phyloP scores from a whole-genome alignment of 1,139 yeast species.

The Hyphopichia buzzinii region DNA sequence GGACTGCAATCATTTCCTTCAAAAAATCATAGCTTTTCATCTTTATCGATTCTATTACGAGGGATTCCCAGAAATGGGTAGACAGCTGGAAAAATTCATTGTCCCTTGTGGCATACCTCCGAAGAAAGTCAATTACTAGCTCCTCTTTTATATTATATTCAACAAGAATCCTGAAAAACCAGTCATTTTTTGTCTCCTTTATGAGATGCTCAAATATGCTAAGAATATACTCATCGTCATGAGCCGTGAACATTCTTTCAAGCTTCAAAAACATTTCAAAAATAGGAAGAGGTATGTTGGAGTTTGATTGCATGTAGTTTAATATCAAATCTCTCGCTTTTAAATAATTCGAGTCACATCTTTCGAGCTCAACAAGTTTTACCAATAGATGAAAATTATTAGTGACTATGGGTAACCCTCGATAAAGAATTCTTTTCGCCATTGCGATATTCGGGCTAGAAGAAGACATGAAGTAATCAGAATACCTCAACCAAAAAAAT shows the following conservation, averaged over 20 bases:
- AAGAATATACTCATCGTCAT: slow-evolving; percentile 23
- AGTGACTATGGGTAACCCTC: slow-evolving; percentile 25
- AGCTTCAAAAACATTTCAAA: slow-evolving; percentile 38
- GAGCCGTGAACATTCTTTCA: slow-evolving; percentile 28
- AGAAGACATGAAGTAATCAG: slow-evolving; percentile 41
- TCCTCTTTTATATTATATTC: slow-evolving; percentile 14
- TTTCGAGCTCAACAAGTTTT: slow-evolving; percentile 40
- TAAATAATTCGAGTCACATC: slow-evolving; percentile 27
- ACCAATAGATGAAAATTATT: slow-evolving; percentile 25
- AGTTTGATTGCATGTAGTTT: slow-evolving; percentile 23
- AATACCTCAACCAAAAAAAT: slow-evolving; percentile 61
- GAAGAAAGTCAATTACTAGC: slow-evolving; percentile 10
- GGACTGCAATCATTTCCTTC: no score
- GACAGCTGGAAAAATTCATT: no score
- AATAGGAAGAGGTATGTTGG: slow-evolving; percentile 31
- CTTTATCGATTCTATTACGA: no score
- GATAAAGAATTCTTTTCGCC: slow-evolving; percentile 38
- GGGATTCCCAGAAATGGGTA: slow-evolving; percentile 1
- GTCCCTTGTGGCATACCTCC: slow-evolving; percentile 1
- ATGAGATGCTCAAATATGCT: slow-evolving; percentile 24
- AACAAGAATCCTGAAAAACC: slow-evolving; percentile 19
- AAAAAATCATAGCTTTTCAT: no score
- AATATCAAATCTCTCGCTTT: slow-evolving; percentile 37
- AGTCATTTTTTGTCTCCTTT: slow-evolving; percentile 21
- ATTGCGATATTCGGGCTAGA: slow-evolving; percentile 18